phyloP scores from a whole-genome alignment of 345 rosid genomes.

The Physaria fendleri region DNA sequence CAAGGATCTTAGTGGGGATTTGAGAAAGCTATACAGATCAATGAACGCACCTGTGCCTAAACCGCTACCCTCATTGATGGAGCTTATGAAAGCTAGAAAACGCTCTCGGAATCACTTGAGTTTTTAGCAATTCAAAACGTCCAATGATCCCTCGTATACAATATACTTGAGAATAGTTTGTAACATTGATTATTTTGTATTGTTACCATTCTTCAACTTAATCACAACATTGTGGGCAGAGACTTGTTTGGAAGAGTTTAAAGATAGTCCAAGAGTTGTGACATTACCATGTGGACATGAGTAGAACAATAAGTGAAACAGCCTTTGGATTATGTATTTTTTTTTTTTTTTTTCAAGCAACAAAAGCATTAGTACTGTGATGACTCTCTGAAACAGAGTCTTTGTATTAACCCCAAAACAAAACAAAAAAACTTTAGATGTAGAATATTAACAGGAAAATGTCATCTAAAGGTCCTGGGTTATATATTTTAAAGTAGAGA shows the following conservation, averaged over 20 bases:
- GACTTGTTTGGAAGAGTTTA: slow-evolving; percentile 6
- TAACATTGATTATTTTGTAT: not conserved
- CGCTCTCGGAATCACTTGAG: slow-evolving; percentile 34
- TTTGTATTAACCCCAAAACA: slow-evolving; percentile 9
- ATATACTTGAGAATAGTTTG: slow-evolving; percentile 2
- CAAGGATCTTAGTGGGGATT: slow-evolving; percentile 38
- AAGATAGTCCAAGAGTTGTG: not conserved
- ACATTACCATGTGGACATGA: slow-evolving; percentile 1
- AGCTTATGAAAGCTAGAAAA: slow-evolving; percentile 48
- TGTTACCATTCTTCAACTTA: slow-evolving; percentile 1
- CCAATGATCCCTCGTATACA: no score
- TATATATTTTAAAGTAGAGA: not conserved
- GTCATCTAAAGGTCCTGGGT: slow-evolving; percentile 9
- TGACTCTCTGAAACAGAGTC: not conserved
- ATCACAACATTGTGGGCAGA: not conserved
- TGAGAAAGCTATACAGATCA: slow-evolving; percentile 61
- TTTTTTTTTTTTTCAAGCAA: not conserved
- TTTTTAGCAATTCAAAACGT: not conserved
- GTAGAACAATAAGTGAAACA: not conserved
- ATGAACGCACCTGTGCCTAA: slow-evolving; percentile 70
- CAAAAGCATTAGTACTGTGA: not conserved
- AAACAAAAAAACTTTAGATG: slow-evolving; percentile 14
- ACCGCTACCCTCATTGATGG: slow-evolving; percentile 73
- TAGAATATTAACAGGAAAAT: slow-evolving; percentile 18
- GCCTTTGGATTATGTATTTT: not conserved